Base-by-base conservation (phyloP, 1,284 basidiomycete genomes). In the Boletus albobrunnescens region DNA sequence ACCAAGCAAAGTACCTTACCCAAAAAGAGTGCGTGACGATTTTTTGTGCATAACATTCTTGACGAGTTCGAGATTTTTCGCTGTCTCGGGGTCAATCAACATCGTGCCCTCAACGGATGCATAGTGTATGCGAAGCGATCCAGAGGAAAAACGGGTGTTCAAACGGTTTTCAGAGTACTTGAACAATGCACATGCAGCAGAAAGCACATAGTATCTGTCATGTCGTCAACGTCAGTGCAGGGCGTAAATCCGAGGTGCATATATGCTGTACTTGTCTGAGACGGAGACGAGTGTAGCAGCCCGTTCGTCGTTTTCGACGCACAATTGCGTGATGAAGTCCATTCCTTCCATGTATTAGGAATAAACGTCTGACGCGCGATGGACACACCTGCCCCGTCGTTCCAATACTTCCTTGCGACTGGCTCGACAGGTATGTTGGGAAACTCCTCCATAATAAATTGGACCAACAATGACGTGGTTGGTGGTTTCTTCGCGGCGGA, bases 71-170 rank as follows among this genome's bases (percentile, higher is more conserved):
- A 98, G 75, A 61, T 94, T 92, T 39, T 78, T 79, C 1, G 84
- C 89, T 0, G 87, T 91, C 48, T 94, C 92, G 0, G 82, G 77
- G 61, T 96, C 94, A 56, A 98, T 89, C 76, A 95, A 79, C 85
- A 96, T 90, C 0, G 91, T 94, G 0, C 92, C 92, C 65, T 82
- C 87, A 0, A 90, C 82, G 2, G 89, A 80, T 0, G 80, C 74
- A 61, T 88, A 95, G 12, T 77, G 74, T 51, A 97, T 92, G 24
- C 81, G 78, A n/a, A 97, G 70, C 9, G 88, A 91, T 10, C 71
- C 72, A 0, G 79, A 70, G 1, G 84, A 75, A 61, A 91, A 95
- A 12, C 79, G 76, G 0, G 78, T 78, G 51, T 87, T 87, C 42
- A 86, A 67, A 33, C 77, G 77, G 2, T 67, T 65, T 59, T 91